These are phyloP conservation scores for Singerocomus inundabilis DNA, from an alignment of 1,284 basidiomycete species.

Conservation along the genomic window DNA sequence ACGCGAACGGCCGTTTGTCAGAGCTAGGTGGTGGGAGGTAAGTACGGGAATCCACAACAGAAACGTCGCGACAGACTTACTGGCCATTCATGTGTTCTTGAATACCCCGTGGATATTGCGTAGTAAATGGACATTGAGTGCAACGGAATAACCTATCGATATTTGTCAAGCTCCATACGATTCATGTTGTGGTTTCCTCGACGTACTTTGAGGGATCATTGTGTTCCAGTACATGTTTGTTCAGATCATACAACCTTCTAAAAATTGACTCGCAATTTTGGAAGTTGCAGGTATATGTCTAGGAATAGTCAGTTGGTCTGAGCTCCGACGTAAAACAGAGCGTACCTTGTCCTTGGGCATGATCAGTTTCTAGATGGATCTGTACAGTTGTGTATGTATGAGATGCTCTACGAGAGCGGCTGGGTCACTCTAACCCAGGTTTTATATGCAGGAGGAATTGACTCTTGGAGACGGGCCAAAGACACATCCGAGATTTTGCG, in stretches of 20 bases:
- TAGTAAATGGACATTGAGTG: background rate
- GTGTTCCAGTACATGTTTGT: background rate
- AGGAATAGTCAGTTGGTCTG: background rate
- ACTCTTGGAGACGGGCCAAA: background rate
- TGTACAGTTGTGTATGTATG: too few species aligned
- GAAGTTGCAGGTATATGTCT: background rate
- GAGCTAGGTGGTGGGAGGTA: background rate
- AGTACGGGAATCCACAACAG: background rate
- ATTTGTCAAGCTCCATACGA: background rate
- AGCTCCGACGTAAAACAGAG: background rate
- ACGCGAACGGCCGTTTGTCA: background rate
- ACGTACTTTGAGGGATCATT: background rate
- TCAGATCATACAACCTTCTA: background rate
- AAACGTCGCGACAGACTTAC: background rate
- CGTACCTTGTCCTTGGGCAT: conserved; percentile 1
- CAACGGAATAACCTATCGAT: background rate
- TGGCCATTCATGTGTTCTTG: background rate
- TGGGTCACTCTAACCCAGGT: background rate
- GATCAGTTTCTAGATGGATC: too few species aligned
- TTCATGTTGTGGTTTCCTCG: background rate
- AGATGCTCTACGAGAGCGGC: background rate
- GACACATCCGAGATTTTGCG: background rate
- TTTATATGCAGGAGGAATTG: background rate
- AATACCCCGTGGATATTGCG: background rate
- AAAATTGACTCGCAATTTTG: background rate